phyloP scores from a whole-genome alignment of 2,329 filamentous ascomycete species.

The Aureobasidium zeae region DNA sequence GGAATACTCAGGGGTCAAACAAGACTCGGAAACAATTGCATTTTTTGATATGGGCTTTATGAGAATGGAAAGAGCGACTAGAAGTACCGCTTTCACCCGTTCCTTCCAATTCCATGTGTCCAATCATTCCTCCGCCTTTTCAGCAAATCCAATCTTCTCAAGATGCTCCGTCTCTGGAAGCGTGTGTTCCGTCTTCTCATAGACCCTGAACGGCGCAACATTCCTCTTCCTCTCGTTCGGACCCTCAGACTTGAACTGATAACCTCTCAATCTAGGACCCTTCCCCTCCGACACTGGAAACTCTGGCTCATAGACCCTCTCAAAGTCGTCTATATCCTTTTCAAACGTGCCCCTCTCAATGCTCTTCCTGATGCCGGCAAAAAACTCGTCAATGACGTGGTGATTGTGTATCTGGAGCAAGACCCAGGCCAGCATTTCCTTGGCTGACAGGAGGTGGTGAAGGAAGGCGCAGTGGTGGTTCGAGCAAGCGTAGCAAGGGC shows the following conservation, averaged over 20 bases:
- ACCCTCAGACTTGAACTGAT: constrained; percentile 66
- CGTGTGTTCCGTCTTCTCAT: constrained; percentile 36
- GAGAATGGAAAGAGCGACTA: too few relatives aligned
- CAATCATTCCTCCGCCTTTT: constrained; percentile 17
- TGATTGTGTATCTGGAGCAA: constrained; percentile 90
- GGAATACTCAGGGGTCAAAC: too few relatives aligned
- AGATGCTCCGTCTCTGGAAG: constrained; percentile 42
- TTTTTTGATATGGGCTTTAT: too few relatives aligned
- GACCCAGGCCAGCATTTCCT: constrained; percentile 95
- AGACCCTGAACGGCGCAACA: constrained; percentile 54
- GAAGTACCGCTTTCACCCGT: too few relatives aligned
- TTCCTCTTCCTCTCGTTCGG: constrained; percentile 56
- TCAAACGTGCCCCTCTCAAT: constrained; percentile 51
- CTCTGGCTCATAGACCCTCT: constrained; percentile 56
- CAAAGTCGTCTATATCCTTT: constrained; percentile 50
- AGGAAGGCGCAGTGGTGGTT: constrained; percentile 80
- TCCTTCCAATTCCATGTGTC: too few relatives aligned
- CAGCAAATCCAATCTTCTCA: constrained; percentile 33
- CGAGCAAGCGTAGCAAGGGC: constrained; percentile 73
- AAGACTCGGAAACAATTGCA: too few relatives aligned
- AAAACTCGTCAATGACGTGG: constrained; percentile 62
- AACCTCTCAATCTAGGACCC: constrained; percentile 70
- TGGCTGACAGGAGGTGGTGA: constrained; percentile 76
- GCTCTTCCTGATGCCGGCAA: constrained; percentile 56
- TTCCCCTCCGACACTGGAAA: constrained; percentile 67